Conservation (phyloP, 1,284 basidiomycete genomes). For the Chondrostereum purpureum region DNA sequence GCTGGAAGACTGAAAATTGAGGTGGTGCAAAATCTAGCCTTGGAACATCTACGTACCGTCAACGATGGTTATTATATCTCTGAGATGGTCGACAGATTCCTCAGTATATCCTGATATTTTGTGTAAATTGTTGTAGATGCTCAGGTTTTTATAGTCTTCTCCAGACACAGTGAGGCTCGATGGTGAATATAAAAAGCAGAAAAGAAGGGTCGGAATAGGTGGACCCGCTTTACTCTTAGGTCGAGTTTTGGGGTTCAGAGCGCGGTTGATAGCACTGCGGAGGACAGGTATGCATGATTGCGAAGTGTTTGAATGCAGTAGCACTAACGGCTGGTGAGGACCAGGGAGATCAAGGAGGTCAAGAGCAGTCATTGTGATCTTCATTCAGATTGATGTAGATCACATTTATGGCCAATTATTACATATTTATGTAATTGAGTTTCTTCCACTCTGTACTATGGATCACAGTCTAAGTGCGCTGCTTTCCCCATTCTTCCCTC, state of each 20-base stretch:
- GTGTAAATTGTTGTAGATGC: constrained; percentile 46
- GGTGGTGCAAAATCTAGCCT: constrained; percentile 29
- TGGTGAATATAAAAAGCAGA: constrained; percentile 57
- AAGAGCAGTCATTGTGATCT: constrained; percentile 19
- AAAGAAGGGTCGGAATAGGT: constrained; percentile 35
- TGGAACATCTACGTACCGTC: constrained; percentile 25
- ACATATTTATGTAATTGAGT: constrained; percentile 13
- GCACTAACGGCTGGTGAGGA: constrained; percentile 41
- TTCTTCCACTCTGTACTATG: no score
- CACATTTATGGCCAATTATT: constrained; percentile 4
- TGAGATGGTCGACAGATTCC: constrained; percentile 23
- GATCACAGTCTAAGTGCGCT: no score
- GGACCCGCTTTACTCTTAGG: constrained; percentile 12
- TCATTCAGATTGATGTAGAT: not conserved
- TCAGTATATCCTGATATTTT: constrained; percentile 50
- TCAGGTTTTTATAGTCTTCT: constrained; percentile 22
- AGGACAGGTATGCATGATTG: constrained; percentile 60
- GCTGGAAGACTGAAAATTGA: constrained; percentile 11
- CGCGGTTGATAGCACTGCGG: constrained; percentile 31
- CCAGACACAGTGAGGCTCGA: constrained; percentile 28
- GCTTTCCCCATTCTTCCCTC: constrained; percentile 38
- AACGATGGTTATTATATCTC: constrained; percentile 35
- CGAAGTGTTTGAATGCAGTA: constrained; percentile 60
- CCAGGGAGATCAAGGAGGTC: constrained; percentile 30
- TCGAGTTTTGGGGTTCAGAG: no score